Conservation (phyloP, 257 asterid genomes). For the Handroanthus guayacan region DNA sequence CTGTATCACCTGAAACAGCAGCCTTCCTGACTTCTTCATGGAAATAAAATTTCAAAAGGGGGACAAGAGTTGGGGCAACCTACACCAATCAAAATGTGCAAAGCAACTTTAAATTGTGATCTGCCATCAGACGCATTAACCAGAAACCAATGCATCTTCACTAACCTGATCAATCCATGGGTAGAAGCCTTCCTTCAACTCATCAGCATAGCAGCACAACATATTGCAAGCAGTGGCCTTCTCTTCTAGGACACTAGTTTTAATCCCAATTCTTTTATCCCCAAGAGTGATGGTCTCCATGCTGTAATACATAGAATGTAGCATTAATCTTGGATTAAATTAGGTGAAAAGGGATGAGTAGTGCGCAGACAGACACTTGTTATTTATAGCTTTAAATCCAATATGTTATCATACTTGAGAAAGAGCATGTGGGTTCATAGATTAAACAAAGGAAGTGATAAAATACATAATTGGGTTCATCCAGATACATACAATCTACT, state of each 20-base stretch:
- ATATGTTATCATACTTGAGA: background rate
- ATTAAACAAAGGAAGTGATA: background rate
- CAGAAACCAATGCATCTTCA: constrained; percentile 34
- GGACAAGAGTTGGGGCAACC: constrained; percentile 97
- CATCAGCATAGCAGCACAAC: constrained; percentile 99
- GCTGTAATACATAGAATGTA: constrained; percentile 45
- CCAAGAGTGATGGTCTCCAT: constrained; percentile 98
- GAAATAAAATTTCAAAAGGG: constrained; percentile 89
- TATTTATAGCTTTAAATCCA: background rate
- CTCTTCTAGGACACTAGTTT: constrained; percentile 95
- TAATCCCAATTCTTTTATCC: constrained; percentile 95
- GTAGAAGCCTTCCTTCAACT: constrained; percentile 95
- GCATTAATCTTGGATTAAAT: constrained; percentile 23
- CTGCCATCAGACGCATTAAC: constrained; percentile 26
- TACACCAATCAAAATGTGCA: constrained; percentile 40
- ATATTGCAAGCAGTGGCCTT: constrained; percentile 99
- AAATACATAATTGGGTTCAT: background rate
- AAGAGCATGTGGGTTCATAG: background rate
- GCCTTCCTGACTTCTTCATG: constrained; percentile 99
- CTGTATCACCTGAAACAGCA: constrained; percentile 88
- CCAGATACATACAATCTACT: constrained; percentile 4
- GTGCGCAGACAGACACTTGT: background rate
- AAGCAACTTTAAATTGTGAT: constrained; percentile 11
- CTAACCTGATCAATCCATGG: constrained; percentile 99
- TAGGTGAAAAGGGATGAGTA: background rate